These are phyloP conservation scores for Emergomyces pasteurianus DNA, from an alignment of 2,329 filamentous ascomycete species.

Conservation along the genomic window DNA sequence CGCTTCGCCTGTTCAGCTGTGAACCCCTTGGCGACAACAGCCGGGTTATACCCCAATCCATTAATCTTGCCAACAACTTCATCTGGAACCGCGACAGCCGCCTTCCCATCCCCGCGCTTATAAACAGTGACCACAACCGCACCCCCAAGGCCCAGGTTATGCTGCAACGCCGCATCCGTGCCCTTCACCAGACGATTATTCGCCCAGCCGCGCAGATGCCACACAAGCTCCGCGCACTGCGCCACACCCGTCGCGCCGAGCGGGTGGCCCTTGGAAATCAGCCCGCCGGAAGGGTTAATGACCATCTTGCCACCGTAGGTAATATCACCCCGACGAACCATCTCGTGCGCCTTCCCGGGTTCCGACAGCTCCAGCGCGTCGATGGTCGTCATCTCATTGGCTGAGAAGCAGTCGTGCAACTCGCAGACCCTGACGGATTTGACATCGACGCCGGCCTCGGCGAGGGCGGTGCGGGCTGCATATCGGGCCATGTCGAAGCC, in stretches of 20 bases:
- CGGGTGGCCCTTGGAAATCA: constrained; percentile 94
- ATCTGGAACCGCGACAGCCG: constrained; percentile 48
- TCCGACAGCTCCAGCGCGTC: constrained; percentile 72
- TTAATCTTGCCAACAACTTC: constrained; percentile 54
- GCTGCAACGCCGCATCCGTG: constrained; percentile 68
- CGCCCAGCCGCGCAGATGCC: constrained; percentile 92
- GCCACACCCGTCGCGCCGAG: constrained; percentile 89
- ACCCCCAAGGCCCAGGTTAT: constrained; percentile 85
- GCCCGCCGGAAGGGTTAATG: constrained; percentile 84
- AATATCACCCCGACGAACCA: constrained; percentile 77
- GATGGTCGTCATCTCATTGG: constrained; percentile 85
- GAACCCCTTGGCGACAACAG: constrained; percentile 78
- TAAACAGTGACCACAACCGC: constrained; percentile 87
- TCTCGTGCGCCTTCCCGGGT: constrained; percentile 78
- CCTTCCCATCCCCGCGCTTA: constrained; percentile 64
- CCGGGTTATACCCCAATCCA: constrained; percentile 80
- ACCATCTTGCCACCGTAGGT: constrained; percentile 76
- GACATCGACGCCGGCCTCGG: constrained; percentile 53
- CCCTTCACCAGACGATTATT: constrained; percentile 66
- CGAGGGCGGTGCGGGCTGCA: constrained; percentile 58
- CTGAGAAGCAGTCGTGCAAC: constrained; percentile 91
- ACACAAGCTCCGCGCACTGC: constrained; percentile 88
- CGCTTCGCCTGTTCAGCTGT: constrained; percentile 60
- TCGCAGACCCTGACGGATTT: constrained; percentile 73
- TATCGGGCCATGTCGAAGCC: constrained; percentile 73